Conservation (phyloP, 192 early-diverging fungal genomes). For the Rhizophagus clarus region DNA sequence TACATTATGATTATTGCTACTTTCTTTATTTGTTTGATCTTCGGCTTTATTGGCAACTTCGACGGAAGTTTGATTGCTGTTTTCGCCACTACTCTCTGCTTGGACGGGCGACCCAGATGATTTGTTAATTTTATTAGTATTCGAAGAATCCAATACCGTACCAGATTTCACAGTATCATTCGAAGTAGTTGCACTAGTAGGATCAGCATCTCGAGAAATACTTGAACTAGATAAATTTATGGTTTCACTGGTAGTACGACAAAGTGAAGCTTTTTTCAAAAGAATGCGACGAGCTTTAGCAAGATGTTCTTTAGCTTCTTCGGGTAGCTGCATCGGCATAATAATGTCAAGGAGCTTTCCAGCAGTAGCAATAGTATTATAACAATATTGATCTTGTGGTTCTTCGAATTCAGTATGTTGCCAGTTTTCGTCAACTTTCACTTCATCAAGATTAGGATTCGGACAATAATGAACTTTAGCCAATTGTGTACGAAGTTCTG, state of each 20-base stretch:
- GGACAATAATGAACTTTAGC: conserved; percentile 1
- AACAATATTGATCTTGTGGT: conserved; percentile 1
- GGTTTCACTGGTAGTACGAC: not conserved
- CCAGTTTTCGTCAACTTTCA: not conserved
- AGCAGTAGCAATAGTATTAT: not conserved
- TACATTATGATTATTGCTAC: not conserved
- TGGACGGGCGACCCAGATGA: not conserved
- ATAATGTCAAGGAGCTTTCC: not conserved
- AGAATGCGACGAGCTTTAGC: conserved; percentile 5
- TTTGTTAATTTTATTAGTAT: not conserved
- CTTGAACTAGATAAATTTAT: no score
- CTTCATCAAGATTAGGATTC: not conserved
- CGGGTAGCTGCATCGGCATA: not conserved
- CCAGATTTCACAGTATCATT: not conserved
- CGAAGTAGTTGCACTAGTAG: not conserved
- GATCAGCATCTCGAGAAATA: not conserved
- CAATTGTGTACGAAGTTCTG: not conserved
- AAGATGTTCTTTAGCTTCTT: conserved; percentile 8
- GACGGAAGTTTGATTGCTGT: not conserved
- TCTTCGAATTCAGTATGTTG: conserved; percentile 4
- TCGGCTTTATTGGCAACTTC: not conserved
- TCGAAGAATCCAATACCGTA: not conserved
- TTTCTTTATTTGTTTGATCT: not conserved
- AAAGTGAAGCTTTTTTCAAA: not conserved
- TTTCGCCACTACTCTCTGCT: not conserved